Percentiles rank a stretch among this genome's conserved stretches.
Conservation (phyloP, 495 filamentous ascomycete species). For the Tuber aestivum region DNA sequence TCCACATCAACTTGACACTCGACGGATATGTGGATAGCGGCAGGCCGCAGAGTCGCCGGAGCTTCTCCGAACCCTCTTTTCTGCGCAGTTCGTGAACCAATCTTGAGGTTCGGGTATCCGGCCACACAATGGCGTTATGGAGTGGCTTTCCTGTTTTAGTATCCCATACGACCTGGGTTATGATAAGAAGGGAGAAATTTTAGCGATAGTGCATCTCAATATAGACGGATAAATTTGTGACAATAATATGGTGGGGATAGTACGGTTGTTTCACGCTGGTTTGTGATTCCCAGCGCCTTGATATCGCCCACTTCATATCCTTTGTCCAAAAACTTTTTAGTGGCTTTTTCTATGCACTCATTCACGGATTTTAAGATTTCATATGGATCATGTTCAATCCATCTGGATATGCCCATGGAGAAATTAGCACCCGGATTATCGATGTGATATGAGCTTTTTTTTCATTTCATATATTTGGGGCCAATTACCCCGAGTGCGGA, state of each 20-base stretch:
- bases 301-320: slow-evolving; percentile 69
- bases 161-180: slow-evolving; percentile 70
- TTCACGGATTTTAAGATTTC: slow-evolving; percentile 75
- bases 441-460: slow-evolving; percentile 5
- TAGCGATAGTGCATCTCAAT: not conserved
- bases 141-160: slow-evolving; percentile 76
- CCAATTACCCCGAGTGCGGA: slow-evolving; percentile 76
- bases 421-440: slow-evolving; percentile 19
- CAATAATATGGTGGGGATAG: slow-evolving; percentile 6
- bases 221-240: slow-evolving; percentile 6
- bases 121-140: slow-evolving; percentile 88
- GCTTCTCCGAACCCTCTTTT: slow-evolving; percentile 68
- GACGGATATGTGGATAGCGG: slow-evolving; percentile 93
- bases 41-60: slow-evolving; percentile 72
- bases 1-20: slow-evolving; percentile 81
- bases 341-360: slow-evolving; percentile 76
- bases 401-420: slow-evolving; percentile 50
- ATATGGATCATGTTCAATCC: slow-evolving; percentile 88
- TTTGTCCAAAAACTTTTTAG: slow-evolving; percentile 61
- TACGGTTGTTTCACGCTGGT: slow-evolving; percentile 82
- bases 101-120: slow-evolving; percentile 75
- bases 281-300: slow-evolving; percentile 85
- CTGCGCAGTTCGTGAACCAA: slow-evolving; percentile 57
- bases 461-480: slow-evolving; percentile 13
- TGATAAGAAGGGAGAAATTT: slow-evolving; percentile 6